Conservation (phyloP, 1,284 basidiomycete genomes). For the Tylopilus sp. region DNA sequence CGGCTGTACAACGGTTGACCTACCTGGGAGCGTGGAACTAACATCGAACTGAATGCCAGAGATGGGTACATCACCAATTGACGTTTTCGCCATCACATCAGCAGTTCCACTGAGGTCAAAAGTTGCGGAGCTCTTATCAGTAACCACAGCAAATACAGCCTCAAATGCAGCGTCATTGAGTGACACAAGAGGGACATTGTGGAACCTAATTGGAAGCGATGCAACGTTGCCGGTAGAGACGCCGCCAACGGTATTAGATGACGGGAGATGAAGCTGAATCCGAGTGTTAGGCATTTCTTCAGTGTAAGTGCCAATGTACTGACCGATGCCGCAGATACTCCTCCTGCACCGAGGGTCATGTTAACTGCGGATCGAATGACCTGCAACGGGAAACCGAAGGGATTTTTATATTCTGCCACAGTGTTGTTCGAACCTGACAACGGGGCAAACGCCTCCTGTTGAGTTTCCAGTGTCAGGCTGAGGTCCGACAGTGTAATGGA, state of each 20-base stretch:
- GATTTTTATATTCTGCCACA: constrained; percentile 68
- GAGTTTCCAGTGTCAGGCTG: constrained; percentile 48
- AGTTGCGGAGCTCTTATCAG: constrained; percentile 44
- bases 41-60: constrained; percentile 63
- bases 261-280: constrained; percentile 54
- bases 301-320: constrained; percentile 7
- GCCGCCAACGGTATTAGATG: constrained; percentile 49
- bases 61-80: constrained; percentile 68
- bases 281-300: constrained; percentile 5
- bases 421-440: constrained; percentile 59
- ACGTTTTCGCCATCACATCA: constrained; percentile 59
- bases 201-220: constrained; percentile 54
- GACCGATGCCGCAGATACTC: constrained; percentile 55
- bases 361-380: constrained; percentile 56
- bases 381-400: constrained; percentile 73
- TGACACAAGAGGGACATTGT: constrained; percentile 53
- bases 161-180: constrained; percentile 55
- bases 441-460: constrained; percentile 55
- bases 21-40: constrained; percentile 51
- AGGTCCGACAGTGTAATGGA: constrained; percentile 64
- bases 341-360: constrained; percentile 49
- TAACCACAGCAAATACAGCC: constrained; percentile 57
- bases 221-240: constrained; percentile 68
- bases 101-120: constrained; percentile 57
- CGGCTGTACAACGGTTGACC: neutral